Base-by-base conservation (phyloP, 352 stramenopile genomes). In the Albugo laibachii region DNA sequence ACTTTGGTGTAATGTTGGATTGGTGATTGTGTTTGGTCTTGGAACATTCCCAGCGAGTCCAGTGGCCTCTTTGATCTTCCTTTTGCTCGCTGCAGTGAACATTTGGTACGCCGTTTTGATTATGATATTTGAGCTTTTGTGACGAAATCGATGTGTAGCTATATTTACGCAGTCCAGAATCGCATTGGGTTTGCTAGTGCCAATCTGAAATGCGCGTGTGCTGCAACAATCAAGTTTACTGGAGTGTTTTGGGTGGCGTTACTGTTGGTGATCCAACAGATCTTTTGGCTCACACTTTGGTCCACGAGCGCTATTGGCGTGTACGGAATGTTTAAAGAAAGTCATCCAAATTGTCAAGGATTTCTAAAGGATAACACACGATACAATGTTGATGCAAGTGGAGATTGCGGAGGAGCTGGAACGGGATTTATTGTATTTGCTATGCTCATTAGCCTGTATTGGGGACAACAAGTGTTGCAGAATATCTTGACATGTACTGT, bases 401-500 rank as follows among this genome's bases (percentile, higher is more conserved):
- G 14, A 57, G 64, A 45, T 42, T 91, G 77, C 41, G 74, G 79
- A 6, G 77, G 74, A 15, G 41, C 67, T 0, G 64, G 61, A 18
- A 72, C 68, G 11, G 77, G 72, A 31, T 54, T 77, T 12, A 56
- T 66, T 47, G 41, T 87, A 31, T 91, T 91, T 45, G 83, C 82
- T 57, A 64, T 87, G 66, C 67, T 91, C 18, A 59, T 86, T 43
- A 83, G 68, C 50, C 57, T 91, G 5, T 91, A 84, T 55, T 91
- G 74, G 74, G 77, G 77, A 14, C 74, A 87, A 47, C 75, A 87
- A 49, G 73, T 87, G 44, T 56, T 91, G 44, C 70, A 85, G 57
- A 91, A 91, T 49, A 69, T 91, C 15, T 54, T 87, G 15, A 91
- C 73, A 11, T 86, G 71, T 57, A 86, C 78, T 20, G 81, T 71